Base-by-base conservation (phyloP, 305 asterid species). In the Striga hermonthica region DNA sequence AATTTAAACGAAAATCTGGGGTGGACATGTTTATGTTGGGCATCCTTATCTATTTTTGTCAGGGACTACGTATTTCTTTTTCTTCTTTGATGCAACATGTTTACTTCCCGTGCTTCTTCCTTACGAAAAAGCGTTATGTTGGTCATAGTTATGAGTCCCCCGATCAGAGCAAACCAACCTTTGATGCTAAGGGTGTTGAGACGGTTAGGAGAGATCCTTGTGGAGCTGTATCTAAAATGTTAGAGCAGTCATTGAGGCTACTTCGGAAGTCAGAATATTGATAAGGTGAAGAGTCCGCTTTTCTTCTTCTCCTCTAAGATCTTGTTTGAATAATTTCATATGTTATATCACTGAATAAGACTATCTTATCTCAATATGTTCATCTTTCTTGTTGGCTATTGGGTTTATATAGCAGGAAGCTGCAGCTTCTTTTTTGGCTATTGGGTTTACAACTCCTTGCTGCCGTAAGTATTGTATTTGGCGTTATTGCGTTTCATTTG, bases 141-240 rank as follows among this genome's bases (percentile, higher is more conserved):
- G 99, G 99, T 62, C 90, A 93, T 67, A 93, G 99, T 76, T 90
- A 83, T 31, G 97, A 93, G 84, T 90, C 77, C 73, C 83, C 91
- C 57, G 91, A 79, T 57, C 99, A 93, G 82, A 79, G 70, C 72
- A 80, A 75, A 64, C 97, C 99, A 37, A 79, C 66, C 56, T 90
- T 93, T 77, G 97, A 93, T 81, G 99, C 99, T 57, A 93, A 93
- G 82, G 99, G 99, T 49, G 90, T 88, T 56, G 99, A 93, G 86
- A 93, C 97, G 9, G 87, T 90, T 60, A 86, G 99, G 53, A 86
- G 99, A 75, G 99, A 93, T 78, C 84, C 97, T 13, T 93, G 99
- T 76, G 83, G 54, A 49, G 99, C 95, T 74, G 99, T 90, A 68
- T 81, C 96, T 77, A 90, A 93, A 80, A 83, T 85, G 67, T 74